A percentile compares a stretch with the other conserved stretches of the same genome.
These are phyloP conservation scores for Raffaelea albimanens DNA, from an alignment of 2,329 filamentous ascomycete genomes.

Conservation along the genomic window DNA sequence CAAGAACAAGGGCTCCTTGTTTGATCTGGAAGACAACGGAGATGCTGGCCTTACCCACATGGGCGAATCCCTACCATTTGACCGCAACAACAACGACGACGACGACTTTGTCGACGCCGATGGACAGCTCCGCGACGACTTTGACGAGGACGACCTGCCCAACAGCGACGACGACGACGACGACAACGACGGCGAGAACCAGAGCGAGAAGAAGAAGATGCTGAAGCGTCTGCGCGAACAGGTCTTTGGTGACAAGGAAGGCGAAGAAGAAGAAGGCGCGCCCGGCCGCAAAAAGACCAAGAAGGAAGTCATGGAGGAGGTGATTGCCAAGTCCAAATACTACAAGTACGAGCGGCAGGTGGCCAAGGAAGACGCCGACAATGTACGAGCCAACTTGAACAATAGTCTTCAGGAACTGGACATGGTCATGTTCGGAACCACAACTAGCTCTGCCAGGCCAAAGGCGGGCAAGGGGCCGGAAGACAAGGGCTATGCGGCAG, in stretches of 20 bases:
- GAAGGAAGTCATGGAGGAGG: conserved; percentile 94
- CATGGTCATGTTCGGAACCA: conserved; percentile 49
- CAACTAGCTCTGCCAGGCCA: neutral
- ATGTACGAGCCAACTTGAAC: conserved; percentile 74
- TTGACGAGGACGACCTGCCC: conserved; percentile 65
- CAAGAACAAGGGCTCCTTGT: conserved; percentile 62
- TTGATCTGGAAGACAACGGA: conserved; percentile 83
- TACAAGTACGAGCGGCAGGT: conserved; percentile 93
- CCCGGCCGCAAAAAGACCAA: conserved; percentile 89
- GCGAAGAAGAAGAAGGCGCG: conserved; percentile 41
- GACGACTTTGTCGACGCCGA: too few species aligned
- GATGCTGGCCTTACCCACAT: conserved; percentile 53
- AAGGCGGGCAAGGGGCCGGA: conserved; percentile 51
- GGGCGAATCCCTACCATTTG: conserved; percentile 63
- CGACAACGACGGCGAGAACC: conserved; percentile 43
- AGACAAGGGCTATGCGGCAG: conserved; percentile 78
- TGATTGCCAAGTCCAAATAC: conserved; percentile 93
- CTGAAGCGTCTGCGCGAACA: conserved; percentile 46
- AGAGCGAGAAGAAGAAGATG: conserved; percentile 44
- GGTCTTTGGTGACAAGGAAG: conserved; percentile 30
- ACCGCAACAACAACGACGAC: conserved; percentile 34
- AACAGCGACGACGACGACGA: conserved; percentile 54
- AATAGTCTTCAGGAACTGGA: conserved; percentile 72
- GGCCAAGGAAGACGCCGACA: conserved; percentile 86
- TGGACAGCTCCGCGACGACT: conserved; percentile 59